A percentile compares a stretch with the other conserved stretches of the same genome.
Conservation (phyloP, 768 basidiomycete genomes). For the Trametes meyenii region DNA sequence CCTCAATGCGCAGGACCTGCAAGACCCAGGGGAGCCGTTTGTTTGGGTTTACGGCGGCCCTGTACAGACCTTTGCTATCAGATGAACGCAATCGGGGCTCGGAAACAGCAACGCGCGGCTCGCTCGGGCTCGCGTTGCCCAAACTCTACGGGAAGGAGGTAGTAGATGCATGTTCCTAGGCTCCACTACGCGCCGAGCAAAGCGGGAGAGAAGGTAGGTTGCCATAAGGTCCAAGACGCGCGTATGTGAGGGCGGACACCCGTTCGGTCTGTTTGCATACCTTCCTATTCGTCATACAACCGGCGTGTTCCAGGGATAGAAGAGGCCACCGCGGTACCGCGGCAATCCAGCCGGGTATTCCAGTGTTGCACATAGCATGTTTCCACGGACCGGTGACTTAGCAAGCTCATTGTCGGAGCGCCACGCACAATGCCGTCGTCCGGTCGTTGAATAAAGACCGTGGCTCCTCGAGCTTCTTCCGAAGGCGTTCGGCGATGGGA, state of each 20-base stretch:
- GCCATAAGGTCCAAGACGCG: background rate
- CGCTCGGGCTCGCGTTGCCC: no score
- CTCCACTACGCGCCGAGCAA: background rate
- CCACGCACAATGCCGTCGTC: background rate
- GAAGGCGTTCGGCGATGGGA: conserved; percentile 4
- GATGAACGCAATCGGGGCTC: background rate
- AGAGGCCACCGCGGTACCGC: conserved; percentile 5
- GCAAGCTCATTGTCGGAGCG: background rate
- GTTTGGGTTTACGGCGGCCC: background rate
- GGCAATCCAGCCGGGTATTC: background rate
- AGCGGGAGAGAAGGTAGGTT: background rate
- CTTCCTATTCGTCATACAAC: background rate
- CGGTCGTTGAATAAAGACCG: background rate
- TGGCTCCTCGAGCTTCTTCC: background rate
- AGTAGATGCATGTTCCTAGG: background rate
- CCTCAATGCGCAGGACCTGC: background rate
- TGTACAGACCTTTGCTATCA: conserved; percentile 1
- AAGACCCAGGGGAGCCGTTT: conserved; percentile 3
- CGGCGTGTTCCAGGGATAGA: background rate
- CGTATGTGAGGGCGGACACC: background rate
- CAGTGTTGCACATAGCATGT: background rate
- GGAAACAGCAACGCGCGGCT: background rate
- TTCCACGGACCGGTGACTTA: conserved; percentile 5
- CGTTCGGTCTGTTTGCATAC: background rate
- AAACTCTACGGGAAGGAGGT: background rate